These are phyloP conservation scores for Veloboletus limbatus DNA, from an alignment of 1,284 basidiomycete genomes.

Conservation along the genomic window DNA sequence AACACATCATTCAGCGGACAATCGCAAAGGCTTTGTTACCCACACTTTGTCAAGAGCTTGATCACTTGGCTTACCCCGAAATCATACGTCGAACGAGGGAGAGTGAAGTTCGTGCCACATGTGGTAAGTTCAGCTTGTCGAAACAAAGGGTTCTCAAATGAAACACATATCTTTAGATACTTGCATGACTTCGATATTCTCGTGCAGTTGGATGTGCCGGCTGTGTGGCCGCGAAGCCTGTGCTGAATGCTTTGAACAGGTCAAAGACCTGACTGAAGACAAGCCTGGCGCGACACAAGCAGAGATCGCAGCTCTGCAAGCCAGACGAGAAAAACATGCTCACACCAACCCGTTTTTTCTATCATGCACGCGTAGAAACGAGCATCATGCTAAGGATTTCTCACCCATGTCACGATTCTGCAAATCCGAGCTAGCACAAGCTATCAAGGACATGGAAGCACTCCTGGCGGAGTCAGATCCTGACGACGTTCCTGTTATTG, in stretches of 20 bases:
- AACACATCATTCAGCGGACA: slow-evolving; percentile 44
- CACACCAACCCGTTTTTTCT: slow-evolving; percentile 73
- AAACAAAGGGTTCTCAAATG: slow-evolving; percentile 7
- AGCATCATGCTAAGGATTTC: slow-evolving; percentile 67
- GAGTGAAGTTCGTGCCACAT: slow-evolving; percentile 77
- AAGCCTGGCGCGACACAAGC: slow-evolving; percentile 44
- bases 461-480: slow-evolving; percentile 40
- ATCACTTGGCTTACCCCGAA: slow-evolving; percentile 59
- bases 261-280: slow-evolving; percentile 61
- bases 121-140: slow-evolving; percentile 53
- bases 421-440: slow-evolving; percentile 58
- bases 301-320: slow-evolving; percentile 47
- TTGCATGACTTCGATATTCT: slow-evolving; percentile 90
- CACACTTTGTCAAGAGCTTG: slow-evolving; percentile 63
- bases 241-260: slow-evolving; percentile 73
- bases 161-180: slow-evolving; percentile 56
- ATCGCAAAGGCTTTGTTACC: slow-evolving; percentile 71
- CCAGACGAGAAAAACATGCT: slow-evolving; percentile 56
- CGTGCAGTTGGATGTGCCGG: slow-evolving; percentile 85
- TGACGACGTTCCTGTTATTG: slow-evolving; percentile 22
- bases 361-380: slow-evolving; percentile 62
- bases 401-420: slow-evolving; percentile 80
- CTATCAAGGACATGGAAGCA: slow-evolving; percentile 65
- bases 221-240: slow-evolving; percentile 91
- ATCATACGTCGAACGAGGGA: slow-evolving; percentile 74